Percentiles rank a stretch among this genome's conserved stretches.
phyloP scores from a whole-genome alignment of 176 grass and related monocot genomes.

The Otatea glauca region DNA sequence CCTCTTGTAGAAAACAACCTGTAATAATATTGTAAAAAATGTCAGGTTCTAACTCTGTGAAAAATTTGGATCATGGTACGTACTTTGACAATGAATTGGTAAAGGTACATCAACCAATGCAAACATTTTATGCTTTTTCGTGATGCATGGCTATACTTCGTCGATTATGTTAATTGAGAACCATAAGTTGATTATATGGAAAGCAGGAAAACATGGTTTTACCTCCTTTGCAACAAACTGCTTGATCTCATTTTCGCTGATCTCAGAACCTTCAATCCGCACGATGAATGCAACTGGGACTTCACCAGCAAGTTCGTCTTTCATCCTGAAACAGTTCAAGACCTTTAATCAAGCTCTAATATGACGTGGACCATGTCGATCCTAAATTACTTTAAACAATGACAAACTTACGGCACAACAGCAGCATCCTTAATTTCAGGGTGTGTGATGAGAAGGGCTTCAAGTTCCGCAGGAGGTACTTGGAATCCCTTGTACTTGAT shows the following conservation, averaged over 20 bases:
- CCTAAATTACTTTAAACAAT: not conserved
- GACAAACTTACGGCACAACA: constrained; percentile 77
- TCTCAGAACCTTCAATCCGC: constrained; percentile 64
- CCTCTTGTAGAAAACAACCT: constrained; percentile 98
- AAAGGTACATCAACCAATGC: not conserved
- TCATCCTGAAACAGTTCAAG: constrained; percentile 62
- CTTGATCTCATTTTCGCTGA: constrained; percentile 87
- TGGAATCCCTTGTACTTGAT: constrained; percentile 98
- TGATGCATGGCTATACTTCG: not conserved
- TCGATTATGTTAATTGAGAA: not conserved
- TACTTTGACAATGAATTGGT: not conserved
- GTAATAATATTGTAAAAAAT: constrained; percentile 1
- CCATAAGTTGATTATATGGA: not conserved
- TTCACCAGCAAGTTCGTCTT: constrained; percentile 83
- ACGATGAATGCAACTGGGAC: constrained; percentile 91
- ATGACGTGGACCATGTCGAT: not conserved
- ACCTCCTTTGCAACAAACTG: constrained; percentile 92
- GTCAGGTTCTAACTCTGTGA: not conserved
- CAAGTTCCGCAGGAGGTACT: constrained; percentile 89
- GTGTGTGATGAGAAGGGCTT: constrained; percentile 85
- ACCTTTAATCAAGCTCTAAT: not conserved
- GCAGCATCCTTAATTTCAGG: constrained; percentile 80
- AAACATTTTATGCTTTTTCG: not conserved
- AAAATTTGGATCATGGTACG: not conserved
- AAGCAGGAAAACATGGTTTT: not conserved